A percentile compares a stretch with the other conserved stretches of the same genome.
Evolutionary conservation across 805 yeast genomes (phyloP).

Genomic region (Candida vartiovaarae): DNA sequence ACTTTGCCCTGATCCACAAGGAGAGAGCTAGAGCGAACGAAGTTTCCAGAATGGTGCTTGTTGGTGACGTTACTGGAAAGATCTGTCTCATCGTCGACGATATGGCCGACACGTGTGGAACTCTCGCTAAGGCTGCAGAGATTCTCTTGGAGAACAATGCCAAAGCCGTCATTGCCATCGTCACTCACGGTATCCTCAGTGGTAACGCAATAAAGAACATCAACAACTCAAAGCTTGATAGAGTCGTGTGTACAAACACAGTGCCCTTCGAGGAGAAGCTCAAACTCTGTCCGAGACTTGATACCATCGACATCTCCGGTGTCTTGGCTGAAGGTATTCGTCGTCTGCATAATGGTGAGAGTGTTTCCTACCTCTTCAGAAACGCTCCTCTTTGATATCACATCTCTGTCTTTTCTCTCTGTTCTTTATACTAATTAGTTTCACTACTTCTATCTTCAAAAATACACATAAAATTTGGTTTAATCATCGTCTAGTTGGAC

Average conservation of each 20-base stretch:
- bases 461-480: too few species aligned
- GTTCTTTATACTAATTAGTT: too few species aligned
- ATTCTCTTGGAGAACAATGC: conserved; percentile 63
- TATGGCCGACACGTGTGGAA: conserved; percentile 89
- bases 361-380: conserved; percentile 71
- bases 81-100: conserved; percentile 77
- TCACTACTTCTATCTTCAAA: too few species aligned
- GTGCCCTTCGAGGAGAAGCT: conserved; percentile 68
- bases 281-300: conserved; percentile 52
- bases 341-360: conserved; percentile 82
- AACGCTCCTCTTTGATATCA: conserved; percentile 40
- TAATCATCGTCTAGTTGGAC: too few species aligned
- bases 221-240: conserved; percentile 58
- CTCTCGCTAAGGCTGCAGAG: conserved; percentile 77
- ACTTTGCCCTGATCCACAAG: conserved; percentile 79
- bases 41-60: conserved; percentile 77
- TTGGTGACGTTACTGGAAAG: conserved; percentile 75
- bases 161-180: conserved; percentile 69
- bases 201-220: conserved; percentile 69
- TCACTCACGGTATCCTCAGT: conserved; percentile 74
- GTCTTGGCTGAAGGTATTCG: conserved; percentile 77
- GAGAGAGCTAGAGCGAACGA: conserved; percentile 81
- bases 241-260: conserved; percentile 73
- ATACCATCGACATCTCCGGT: conserved; percentile 63
- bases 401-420: too few species aligned